Evolutionary conservation across 2,329 filamentous ascomycete genomes (phyloP).

Genomic region (Aspergillus neotritici): DNA sequence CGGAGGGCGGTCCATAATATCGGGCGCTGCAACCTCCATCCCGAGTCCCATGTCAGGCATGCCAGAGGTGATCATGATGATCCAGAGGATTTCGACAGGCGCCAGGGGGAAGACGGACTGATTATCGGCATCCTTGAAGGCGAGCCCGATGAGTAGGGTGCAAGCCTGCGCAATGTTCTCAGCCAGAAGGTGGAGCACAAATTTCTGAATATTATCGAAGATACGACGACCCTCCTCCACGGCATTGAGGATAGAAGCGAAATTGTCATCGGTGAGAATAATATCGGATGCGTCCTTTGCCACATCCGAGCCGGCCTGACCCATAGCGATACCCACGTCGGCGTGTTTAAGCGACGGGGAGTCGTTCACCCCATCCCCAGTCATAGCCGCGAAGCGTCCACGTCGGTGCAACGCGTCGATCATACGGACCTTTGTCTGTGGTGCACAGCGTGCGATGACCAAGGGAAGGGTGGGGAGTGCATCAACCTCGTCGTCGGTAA

Average conservation of each 20-base stretch:
- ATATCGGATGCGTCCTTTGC: conserved; percentile 63
- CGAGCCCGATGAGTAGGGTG: conserved; percentile 70
- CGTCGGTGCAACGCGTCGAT: conserved; percentile 56
- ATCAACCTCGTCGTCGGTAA: conserved; percentile 66
- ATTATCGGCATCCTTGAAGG: conserved; percentile 63
- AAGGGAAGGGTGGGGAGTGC: conserved; percentile 47
- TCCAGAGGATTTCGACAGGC: conserved; percentile 80
- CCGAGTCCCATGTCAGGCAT: conserved; percentile 82
- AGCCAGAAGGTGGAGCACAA: conserved; percentile 68
- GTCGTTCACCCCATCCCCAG: conserved; percentile 80
- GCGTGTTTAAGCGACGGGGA: conserved; percentile 71
- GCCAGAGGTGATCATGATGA: conserved; percentile 83
- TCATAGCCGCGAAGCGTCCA: conserved; percentile 72
- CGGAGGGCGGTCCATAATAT: conserved; percentile 72
- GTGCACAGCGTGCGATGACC: conserved; percentile 52
- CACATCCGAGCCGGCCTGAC: conserved; percentile 68
- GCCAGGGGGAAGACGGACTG: conserved; percentile 77
- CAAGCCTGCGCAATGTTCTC: conserved; percentile 79
- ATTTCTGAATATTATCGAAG: conserved; percentile 83
- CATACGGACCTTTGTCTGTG: conserved; percentile 70
- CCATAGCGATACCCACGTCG: conserved; percentile 83
- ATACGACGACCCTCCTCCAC: conserved; percentile 76
- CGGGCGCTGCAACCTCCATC: conserved; percentile 64
- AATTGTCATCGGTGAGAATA: conserved; percentile 71
- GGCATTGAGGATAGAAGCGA: conserved; percentile 73